Evolutionary conservation across 2,329 filamentous ascomycete genomes (phyloP).

Genomic region (Aureobasidium sp.): DNA sequence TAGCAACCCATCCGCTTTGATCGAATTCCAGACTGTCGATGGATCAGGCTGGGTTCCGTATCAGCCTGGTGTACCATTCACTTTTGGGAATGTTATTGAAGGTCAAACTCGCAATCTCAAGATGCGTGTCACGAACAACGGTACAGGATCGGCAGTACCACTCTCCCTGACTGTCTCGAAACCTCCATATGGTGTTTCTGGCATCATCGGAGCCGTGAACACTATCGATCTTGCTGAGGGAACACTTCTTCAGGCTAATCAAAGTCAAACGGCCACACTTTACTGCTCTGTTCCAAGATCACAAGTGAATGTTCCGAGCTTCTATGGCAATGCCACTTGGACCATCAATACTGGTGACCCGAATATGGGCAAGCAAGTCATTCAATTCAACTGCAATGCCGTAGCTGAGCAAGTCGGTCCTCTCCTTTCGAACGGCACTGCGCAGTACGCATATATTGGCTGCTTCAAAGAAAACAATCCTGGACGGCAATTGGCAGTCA

Average conservation of each 20-base stretch:
- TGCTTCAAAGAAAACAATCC: conserved; percentile 54
- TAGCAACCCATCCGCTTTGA: conserved; percentile 41
- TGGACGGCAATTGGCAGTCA: conserved; percentile 42
- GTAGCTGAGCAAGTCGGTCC: conserved; percentile 49
- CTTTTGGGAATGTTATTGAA: conserved; percentile 50
- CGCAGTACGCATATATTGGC: conserved; percentile 47
- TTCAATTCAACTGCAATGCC: conserved; percentile 48
- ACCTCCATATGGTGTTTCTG: conserved; percentile 50
- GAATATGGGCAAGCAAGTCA: conserved; percentile 44
- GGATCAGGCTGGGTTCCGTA: conserved; percentile 47
- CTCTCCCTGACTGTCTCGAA: conserved; percentile 55
- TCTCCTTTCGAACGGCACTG: conserved; percentile 37
- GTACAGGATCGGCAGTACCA: conserved; percentile 41
- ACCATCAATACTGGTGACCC: conserved; percentile 53
- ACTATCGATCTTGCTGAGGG: conserved; percentile 54
- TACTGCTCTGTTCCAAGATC: conserved; percentile 48
- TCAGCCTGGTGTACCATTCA: conserved; percentile 39
- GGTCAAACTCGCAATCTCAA: conserved; percentile 43
- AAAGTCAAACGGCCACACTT: conserved; percentile 47
- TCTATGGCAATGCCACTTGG: conserved; percentile 45
- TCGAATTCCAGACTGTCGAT: conserved; percentile 51
- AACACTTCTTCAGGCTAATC: conserved; percentile 42
- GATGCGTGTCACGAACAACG: conserved; percentile 50
- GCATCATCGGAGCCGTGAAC: conserved; percentile 50
- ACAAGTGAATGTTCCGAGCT: conserved; percentile 51